Evolutionary conservation across 208 protist genomes (phyloP), one percentile per base, ranked within the genome.

Genomic region (Leptomonas pyrrhocoris): DNA sequence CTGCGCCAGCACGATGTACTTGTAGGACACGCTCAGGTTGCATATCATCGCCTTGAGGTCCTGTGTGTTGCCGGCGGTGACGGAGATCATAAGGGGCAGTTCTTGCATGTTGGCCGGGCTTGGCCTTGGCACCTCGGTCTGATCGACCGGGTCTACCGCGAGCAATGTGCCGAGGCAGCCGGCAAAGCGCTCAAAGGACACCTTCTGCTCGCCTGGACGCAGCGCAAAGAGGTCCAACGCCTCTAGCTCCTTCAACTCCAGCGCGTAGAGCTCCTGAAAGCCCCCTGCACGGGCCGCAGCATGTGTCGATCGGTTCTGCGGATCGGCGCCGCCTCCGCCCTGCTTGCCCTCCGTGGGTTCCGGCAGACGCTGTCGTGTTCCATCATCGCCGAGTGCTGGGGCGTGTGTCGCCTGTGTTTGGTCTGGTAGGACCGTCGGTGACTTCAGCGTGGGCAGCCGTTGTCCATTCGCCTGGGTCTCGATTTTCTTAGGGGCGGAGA

Each of bases 1-100:
- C 57, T 75, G 63, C 0, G 60, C 69, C 21, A 80, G 76, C 40
- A 80, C 61, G 15, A 84, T 31, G 34, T 69, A 74, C 45, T 72
- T 71, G 34, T 77, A 68, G 0, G 59, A 62, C 27, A 84, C 58
- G 12, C 45, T 68, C 25, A 80, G 36, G 54, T 71, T 74, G 65
- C 79, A 84, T 42, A 80, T 55, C 30, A 76, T 65, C 63, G 63
- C 64, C 65, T 84, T 80, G 12, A 76, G 49, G 40, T 84, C 79
- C 40, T 78, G 68, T 8, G 69, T 57, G 25, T 77, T 74, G 11
- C 74, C 64, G 12, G 45, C 13, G 0, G 69, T 72, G n/a, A 74
- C 63, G 49, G 64, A 58, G 31, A 84, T 69, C 25, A 80, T 28
- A 16, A 80, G 56, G 0, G 68, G 68, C 12, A 66, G 51, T 23